Evolutionary conservation across 805 yeast genomes (phyloP).

Genomic region (Zygotorulaspora danielsina): DNA sequence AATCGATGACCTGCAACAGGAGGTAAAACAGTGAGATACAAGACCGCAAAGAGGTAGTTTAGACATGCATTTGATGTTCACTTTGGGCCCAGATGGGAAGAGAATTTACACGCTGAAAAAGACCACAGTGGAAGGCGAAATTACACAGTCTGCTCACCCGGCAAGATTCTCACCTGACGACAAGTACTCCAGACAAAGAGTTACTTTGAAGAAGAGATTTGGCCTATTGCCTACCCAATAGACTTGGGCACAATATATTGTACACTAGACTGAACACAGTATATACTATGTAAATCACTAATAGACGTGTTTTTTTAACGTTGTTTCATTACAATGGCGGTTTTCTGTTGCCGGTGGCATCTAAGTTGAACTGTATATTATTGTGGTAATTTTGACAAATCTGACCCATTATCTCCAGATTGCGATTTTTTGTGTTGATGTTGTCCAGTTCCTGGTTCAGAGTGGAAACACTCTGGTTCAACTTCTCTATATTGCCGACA

Average conservation of each 20-base stretch:
- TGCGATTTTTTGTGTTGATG: constrained; percentile 61
- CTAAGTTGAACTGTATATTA: constrained; percentile 64
- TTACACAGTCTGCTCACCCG: constrained; percentile 98
- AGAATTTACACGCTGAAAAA: constrained; percentile 90
- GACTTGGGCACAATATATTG: constrained; percentile 17
- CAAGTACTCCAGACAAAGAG: constrained; percentile 98
- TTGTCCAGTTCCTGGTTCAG: constrained; percentile 58
- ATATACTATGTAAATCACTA: constrained; percentile 1
- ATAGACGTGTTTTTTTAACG: constrained; percentile 4
- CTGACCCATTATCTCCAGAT: constrained; percentile 65
- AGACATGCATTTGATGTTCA: constrained; percentile 99
- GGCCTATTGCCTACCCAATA: constrained; percentile 83
- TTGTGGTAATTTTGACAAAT: constrained; percentile 76
- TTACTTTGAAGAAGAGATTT: constrained; percentile 92
- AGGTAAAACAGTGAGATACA: background rate
- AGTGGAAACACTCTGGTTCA: constrained; percentile 65
- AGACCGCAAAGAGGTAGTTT: too few species aligned
- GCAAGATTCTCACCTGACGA: constrained; percentile 99
- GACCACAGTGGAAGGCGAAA: constrained; percentile 76
- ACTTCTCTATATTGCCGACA: constrained; percentile 68
- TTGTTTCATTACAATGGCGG: constrained; percentile 20
- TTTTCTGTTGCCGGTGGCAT: constrained; percentile 55
- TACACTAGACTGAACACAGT: constrained; percentile 8
- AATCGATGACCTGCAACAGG: background rate
- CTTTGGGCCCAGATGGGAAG: constrained; percentile 90